phyloP scores from a whole-genome alignment of 2,329 filamentous ascomycete species.

The Cryphonectria naterciae region DNA sequence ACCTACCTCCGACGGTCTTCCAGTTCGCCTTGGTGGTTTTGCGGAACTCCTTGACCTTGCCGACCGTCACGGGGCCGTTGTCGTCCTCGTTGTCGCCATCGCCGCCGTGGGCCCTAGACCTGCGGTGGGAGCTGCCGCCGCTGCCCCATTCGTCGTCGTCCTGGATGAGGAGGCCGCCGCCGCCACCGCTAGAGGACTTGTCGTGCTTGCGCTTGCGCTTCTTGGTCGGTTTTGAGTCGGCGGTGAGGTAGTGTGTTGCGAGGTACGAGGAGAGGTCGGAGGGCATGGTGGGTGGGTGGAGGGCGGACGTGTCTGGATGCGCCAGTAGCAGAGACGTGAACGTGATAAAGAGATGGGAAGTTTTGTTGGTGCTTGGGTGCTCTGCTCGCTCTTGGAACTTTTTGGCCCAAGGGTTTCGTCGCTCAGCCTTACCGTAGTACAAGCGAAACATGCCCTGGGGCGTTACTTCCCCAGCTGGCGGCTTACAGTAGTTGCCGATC shows the following conservation, averaged over 20 bases:
- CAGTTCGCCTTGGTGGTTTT: constrained; percentile 79
- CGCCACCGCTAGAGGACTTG: constrained; percentile 36
- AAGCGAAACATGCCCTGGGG: not conserved
- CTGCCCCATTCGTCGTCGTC: constrained; percentile 64
- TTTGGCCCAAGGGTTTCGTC: constrained; percentile 8
- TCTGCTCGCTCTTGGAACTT: not conserved
- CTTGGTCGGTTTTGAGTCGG: constrained; percentile 59
- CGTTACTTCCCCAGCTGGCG: not conserved
- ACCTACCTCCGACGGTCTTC: constrained; percentile 63
- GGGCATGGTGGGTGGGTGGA: constrained; percentile 46
- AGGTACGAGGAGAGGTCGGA: constrained; percentile 79
- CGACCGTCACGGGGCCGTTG: constrained; percentile 53
- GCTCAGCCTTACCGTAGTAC: constrained; percentile 16
- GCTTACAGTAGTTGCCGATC: not conserved
- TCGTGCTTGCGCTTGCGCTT: constrained; percentile 66
- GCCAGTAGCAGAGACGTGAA: not conserved
- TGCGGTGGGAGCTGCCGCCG: not conserved
- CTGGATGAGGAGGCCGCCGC: constrained; percentile 61
- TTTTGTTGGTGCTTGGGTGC: not conserved
- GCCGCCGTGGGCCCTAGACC: constrained; percentile 42
- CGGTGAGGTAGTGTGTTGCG: constrained; percentile 83
- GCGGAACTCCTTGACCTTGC: constrained; percentile 66
- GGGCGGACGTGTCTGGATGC: constrained; percentile 15
- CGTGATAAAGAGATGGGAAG: not conserved
- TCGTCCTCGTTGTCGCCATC: constrained; percentile 56